Percentiles rank a stretch among this genome's conserved stretches.
Evolutionary conservation across 768 basidiomycete species (phyloP).

Genomic region (Tylopilus sp.): DNA sequence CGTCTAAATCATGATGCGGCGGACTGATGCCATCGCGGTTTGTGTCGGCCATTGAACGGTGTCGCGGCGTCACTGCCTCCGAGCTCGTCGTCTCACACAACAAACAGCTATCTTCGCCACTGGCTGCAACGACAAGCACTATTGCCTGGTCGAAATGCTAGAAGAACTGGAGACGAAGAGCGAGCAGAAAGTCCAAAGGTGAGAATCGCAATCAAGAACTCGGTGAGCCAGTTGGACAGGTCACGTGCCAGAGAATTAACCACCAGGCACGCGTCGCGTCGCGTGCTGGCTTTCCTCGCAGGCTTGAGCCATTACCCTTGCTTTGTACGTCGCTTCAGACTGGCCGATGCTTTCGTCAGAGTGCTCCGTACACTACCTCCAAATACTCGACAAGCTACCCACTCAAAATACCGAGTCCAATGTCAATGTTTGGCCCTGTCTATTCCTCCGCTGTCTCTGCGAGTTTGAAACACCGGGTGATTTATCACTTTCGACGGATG

Average conservation of each 20-base stretch:
- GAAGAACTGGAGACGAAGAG: neutral
- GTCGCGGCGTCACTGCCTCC: neutral
- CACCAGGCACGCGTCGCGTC: too few relatives aligned
- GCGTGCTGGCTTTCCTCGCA: too few relatives aligned
- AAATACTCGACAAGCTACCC: too few relatives aligned
- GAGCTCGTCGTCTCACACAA: neutral
- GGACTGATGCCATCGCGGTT: constrained; percentile 8
- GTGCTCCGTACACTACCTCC: too few relatives aligned
- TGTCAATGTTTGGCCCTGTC: too few relatives aligned
- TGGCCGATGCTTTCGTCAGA: too few relatives aligned
- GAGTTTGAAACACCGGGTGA: too few relatives aligned
- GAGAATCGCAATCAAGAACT: neutral
- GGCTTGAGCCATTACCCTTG: too few relatives aligned
- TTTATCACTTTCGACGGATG: too few relatives aligned
- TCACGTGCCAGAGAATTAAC: neutral
- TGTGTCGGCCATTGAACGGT: constrained; percentile 15
- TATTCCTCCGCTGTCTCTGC: too few relatives aligned
- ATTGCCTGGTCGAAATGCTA: neutral
- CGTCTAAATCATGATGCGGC: constrained; percentile 2
- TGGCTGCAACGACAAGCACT: neutral
- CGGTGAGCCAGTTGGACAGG: neutral
- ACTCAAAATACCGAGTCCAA: too few relatives aligned
- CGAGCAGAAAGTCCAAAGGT: neutral
- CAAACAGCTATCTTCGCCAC: neutral
- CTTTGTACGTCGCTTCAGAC: too few relatives aligned